These are phyloP conservation scores for Rutstroemia sp. DNA, from an alignment of 2,329 filamentous ascomycete species.

Conservation along the genomic window DNA sequence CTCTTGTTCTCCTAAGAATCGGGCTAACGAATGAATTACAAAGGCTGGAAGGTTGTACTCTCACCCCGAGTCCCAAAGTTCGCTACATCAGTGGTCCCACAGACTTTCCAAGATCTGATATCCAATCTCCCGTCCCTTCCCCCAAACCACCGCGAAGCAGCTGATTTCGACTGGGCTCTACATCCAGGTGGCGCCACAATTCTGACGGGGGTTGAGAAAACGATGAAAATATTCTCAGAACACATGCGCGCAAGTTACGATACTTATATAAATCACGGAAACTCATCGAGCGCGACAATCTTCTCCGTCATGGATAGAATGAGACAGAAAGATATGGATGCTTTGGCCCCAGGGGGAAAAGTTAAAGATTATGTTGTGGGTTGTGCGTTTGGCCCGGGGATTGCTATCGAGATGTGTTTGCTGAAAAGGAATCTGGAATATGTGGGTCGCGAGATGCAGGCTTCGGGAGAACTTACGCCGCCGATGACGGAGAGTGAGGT, in stretches of 20 bases:
- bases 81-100: constrained; percentile 42
- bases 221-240: constrained; percentile 49
- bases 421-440: constrained; percentile 37
- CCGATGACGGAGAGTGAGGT: constrained; percentile 22
- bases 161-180: constrained; percentile 66
- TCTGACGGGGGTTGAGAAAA: constrained; percentile 52
- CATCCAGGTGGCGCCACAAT: constrained; percentile 64
- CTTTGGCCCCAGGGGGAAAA: constrained; percentile 42
- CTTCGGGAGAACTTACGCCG: constrained; percentile 19
- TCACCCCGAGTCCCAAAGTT: constrained; percentile 53
- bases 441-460: constrained; percentile 3
- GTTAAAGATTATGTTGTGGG: constrained; percentile 54
- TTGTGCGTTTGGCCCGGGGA: constrained; percentile 64
- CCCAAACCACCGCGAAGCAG: constrained; percentile 36
- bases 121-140: constrained; percentile 40
- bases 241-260: constrained; percentile 65
- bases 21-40: neutral
- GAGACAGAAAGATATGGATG: constrained; percentile 53
- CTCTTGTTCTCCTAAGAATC: neutral
- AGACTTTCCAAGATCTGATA: constrained; percentile 48
- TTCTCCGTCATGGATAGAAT: constrained; percentile 59
- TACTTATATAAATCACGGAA: constrained; percentile 60
- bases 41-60: constrained; percentile 60
- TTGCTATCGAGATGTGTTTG: constrained; percentile 61
- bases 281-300: constrained; percentile 62